Evolutionary conservation across 106 monocot genomes (phyloP), one percentile per base, ranked within the genome.

Genomic region (Dendrobium huoshanense): DNA sequence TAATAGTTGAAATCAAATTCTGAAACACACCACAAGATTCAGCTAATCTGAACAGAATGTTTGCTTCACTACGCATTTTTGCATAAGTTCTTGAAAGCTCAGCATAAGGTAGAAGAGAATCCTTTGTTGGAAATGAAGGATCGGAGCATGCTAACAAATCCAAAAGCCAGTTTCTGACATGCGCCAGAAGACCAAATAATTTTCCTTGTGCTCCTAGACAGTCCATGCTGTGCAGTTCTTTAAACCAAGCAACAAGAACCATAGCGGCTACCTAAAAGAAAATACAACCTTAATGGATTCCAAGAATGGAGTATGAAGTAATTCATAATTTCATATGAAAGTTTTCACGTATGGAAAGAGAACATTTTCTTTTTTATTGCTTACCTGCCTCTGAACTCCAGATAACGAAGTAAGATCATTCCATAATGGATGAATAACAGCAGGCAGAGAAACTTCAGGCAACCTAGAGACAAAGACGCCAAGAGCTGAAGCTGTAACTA

Each of bases 21-120:
- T 88, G 82, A 37, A 86, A 88, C n/a, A 79, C 27, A 7, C 79
- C 84, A 78, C 77, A 90, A 70, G 89, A 89, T 8, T 87, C 82
- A 49, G 58, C 78, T 27, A 75, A 81, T 51, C 73, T 85, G 58
- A 89, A 81, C 37, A 98, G 75, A 67, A 80, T 51, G 9, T 79
- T 81, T 15, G 92, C 92, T 85, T 98, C 98, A 86, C 83, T 88
- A 13, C 95, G 92, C 98, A 98, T 94, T 79, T 95, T 98, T 25
- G 77, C 73, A 75, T 92, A 98, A 37, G 94, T 92, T 88, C 89
- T 98, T 83, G 94, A 92, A 83, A 98, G 95, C 80, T 98, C 98
- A 17, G 88, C 73, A 88, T 98, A 98, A 31, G 98, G 98, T 83
- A 89, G 92, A 83, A 67, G 72, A 20, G 98, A 88, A 83, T 88